These are phyloP conservation scores for Trichodelitschia bisporula DNA, from an alignment of 495 filamentous ascomycete species.

Conservation along the genomic window DNA sequence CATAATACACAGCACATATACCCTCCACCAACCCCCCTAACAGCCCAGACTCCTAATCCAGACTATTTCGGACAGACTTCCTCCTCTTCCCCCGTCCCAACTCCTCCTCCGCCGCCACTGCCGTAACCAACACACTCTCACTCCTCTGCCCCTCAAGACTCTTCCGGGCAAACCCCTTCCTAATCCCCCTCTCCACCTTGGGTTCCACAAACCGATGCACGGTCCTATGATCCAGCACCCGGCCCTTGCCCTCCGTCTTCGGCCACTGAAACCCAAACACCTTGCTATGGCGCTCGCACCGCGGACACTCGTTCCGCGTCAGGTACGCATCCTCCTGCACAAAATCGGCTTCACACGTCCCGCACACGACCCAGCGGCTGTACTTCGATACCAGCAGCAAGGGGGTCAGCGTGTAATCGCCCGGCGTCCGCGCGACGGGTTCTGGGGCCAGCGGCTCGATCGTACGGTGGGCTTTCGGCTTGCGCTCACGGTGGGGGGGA, in stretches of 20 bases:
- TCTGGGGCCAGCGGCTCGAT: too few relatives aligned
- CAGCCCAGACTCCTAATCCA: too few relatives aligned
- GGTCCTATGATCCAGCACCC: conserved; percentile 16
- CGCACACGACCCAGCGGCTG: conserved; percentile 68
- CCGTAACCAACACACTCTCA: too few relatives aligned
- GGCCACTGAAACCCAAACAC: conserved; percentile 91
- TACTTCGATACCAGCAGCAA: conserved; percentile 45
- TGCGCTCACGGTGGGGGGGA: too few relatives aligned
- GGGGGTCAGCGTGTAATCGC: conserved; percentile 32
- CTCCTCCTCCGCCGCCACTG: too few relatives aligned
- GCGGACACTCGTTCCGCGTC: conserved; percentile 59
- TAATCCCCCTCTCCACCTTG: conserved; percentile 14
- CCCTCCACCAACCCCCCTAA: too few relatives aligned
- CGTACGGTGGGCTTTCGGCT: conserved; percentile 3
- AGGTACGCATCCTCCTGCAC: conserved; percentile 71
- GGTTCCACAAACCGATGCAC: conserved; percentile 18
- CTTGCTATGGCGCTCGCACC: conserved; percentile 89
- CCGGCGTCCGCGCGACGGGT: conserved; percentile 10
- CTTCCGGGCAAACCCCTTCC: too few relatives aligned
- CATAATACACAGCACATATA: too few relatives aligned
- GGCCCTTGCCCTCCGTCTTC: conserved; percentile 57
- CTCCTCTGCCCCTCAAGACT: too few relatives aligned
- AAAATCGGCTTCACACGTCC: conserved; percentile 54
- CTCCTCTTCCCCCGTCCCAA: too few relatives aligned
- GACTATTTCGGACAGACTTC: too few relatives aligned